Percentiles rank a stretch among this genome's conserved stretches.
Evolutionary conservation across 1,284 basidiomycete species (phyloP).

Genomic region (Ustilago shanxiensis): DNA sequence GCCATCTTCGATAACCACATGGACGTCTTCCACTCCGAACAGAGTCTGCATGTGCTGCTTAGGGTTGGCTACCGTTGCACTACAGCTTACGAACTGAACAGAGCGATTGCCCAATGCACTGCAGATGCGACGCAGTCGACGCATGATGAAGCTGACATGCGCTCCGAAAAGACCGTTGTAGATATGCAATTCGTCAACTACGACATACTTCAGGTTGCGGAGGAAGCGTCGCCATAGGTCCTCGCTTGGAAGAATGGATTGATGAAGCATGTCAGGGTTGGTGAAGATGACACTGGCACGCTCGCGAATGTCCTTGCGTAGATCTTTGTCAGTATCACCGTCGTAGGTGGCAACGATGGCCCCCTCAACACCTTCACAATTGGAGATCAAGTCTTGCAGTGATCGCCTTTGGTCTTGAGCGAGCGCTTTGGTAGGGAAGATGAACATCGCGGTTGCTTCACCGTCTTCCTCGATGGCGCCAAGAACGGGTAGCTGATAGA

Average conservation of each 20-base stretch:
- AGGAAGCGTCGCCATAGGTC: slow-evolving; percentile 82
- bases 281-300: slow-evolving; percentile 73
- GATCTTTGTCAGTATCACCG: slow-evolving; percentile 84
- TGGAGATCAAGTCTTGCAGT: slow-evolving; percentile 73
- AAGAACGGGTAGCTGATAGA: slow-evolving; percentile 80
- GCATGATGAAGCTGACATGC: slow-evolving; percentile 64
- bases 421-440: slow-evolving; percentile 93
- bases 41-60: slow-evolving; percentile 62
- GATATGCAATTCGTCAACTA: slow-evolving; percentile 87
- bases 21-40: slow-evolving; percentile 76
- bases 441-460: slow-evolving; percentile 81
- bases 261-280: slow-evolving; percentile 83
- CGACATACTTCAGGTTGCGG: slow-evolving; percentile 81
- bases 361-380: slow-evolving; percentile 77
- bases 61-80: slow-evolving; percentile 87
- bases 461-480: slow-evolving; percentile 78
- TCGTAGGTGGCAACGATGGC: slow-evolving; percentile 83
- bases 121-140: slow-evolving; percentile 80
- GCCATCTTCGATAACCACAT: slow-evolving; percentile 83
- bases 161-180: slow-evolving; percentile 72
- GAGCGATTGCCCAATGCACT: slow-evolving; percentile 84
- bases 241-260: slow-evolving; percentile 86
- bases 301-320: slow-evolving; percentile 70
- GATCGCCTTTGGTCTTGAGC: slow-evolving; percentile 84
- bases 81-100: slow-evolving; percentile 84